These are phyloP conservation scores for Aschersonia sp. DNA, from an alignment of 2,329 filamentous ascomycete species.

Conservation along the genomic window DNA sequence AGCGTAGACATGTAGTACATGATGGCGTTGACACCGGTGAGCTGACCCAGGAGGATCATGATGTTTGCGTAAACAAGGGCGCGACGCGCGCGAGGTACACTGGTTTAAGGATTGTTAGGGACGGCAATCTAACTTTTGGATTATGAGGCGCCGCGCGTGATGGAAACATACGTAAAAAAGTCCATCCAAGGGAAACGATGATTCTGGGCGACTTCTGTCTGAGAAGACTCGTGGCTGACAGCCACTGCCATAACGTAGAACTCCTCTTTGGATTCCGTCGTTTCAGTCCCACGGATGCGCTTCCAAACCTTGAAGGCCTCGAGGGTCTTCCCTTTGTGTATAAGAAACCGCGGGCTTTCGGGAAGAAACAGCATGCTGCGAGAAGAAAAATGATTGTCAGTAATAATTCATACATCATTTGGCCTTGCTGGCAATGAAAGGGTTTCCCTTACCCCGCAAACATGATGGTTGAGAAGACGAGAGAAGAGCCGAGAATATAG, in stretches of 20 bases:
- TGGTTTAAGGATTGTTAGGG: slow-evolving; percentile 2
- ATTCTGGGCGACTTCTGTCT: slow-evolving; percentile 36
- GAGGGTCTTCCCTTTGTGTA: slow-evolving; percentile 43
- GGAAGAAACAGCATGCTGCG: slow-evolving; percentile 61
- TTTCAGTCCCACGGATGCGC: slow-evolving; percentile 48
- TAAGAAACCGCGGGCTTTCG: slow-evolving; percentile 52
- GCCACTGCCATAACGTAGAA: slow-evolving; percentile 59
- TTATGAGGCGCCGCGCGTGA: background rate
- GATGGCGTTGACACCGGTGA: slow-evolving; percentile 57
- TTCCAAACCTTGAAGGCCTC: slow-evolving; percentile 52
- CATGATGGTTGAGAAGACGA: slow-evolving; percentile 45
- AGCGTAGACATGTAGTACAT: slow-evolving; percentile 60
- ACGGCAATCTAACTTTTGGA: background rate
- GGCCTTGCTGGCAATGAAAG: background rate
- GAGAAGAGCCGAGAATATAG: slow-evolving; percentile 58
- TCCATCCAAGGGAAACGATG: slow-evolving; percentile 56
- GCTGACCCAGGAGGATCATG: slow-evolving; percentile 56
- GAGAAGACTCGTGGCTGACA: slow-evolving; percentile 40
- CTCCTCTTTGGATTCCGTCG: slow-evolving; percentile 46
- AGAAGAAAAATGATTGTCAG: slow-evolving; percentile 15
- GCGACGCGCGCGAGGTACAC: slow-evolving; percentile 47
- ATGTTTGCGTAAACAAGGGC: slow-evolving; percentile 54
- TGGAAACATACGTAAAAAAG: slow-evolving; percentile 41
- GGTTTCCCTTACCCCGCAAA: slow-evolving; percentile 14
- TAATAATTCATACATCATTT: too few species aligned